Conservation (phyloP, 2,329 filamentous ascomycete species). For the Emydomyces testavorans region DNA sequence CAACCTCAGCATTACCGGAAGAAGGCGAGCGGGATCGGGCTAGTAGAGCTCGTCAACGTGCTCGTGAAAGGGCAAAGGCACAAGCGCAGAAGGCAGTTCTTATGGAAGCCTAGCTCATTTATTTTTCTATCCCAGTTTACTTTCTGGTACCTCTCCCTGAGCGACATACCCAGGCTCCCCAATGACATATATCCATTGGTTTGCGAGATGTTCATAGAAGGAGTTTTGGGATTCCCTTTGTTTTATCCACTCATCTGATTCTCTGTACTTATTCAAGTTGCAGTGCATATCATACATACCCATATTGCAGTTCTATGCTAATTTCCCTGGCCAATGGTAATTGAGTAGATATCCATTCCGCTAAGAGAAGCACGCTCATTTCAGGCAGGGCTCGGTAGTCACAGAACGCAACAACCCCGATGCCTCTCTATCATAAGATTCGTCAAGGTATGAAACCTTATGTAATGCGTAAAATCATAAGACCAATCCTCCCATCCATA, state of each 20-base stretch:
- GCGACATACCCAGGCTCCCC: slow-evolving; percentile 11
- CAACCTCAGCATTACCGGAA: slow-evolving; percentile 25
- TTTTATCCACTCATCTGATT: neutral
- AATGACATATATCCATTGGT: neutral
- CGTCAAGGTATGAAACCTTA: too few relatives aligned
- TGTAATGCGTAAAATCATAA: too few relatives aligned
- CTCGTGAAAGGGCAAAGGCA: slow-evolving; percentile 25
- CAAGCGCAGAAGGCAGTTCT: slow-evolving; percentile 12
- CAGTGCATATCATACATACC: too few relatives aligned
- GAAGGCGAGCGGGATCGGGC: slow-evolving; percentile 22
- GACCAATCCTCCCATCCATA: too few relatives aligned
- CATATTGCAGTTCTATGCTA: too few relatives aligned
- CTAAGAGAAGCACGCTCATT: too few relatives aligned
- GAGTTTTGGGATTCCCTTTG: neutral
- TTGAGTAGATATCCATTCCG: too few relatives aligned
- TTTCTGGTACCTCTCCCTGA: neutral
- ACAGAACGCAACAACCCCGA: too few relatives aligned
- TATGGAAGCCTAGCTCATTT: slow-evolving; percentile 20
- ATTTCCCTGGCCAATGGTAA: too few relatives aligned
- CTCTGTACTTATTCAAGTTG: too few relatives aligned
- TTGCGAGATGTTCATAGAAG: neutral
- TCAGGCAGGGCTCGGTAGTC: too few relatives aligned
- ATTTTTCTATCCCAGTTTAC: neutral
- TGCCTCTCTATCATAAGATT: too few relatives aligned
- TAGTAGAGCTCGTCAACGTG: slow-evolving; percentile 25